A percentile compares a stretch with the other conserved stretches of the same genome.
phyloP scores from a whole-genome alignment of 1,284 basidiomycete species.

The Vanrija humicola region DNA sequence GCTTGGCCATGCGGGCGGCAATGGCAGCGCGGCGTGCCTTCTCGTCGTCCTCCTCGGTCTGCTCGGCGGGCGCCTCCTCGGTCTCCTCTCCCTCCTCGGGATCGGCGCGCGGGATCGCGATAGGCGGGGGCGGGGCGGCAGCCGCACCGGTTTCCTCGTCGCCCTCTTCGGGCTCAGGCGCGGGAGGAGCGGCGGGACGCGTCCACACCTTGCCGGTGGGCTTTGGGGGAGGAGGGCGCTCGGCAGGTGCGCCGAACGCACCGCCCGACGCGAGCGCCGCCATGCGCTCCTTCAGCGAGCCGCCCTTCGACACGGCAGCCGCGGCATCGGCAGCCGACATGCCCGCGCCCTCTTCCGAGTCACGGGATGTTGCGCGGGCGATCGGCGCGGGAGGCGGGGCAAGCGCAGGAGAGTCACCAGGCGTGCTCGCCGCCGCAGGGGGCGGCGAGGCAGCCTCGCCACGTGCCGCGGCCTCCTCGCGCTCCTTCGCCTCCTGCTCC shows the following conservation, averaged over 20 bases:
- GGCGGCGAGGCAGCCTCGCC: constrained; percentile 3
- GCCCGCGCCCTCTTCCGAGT: constrained; percentile 27
- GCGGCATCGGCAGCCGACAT: constrained; percentile 82
- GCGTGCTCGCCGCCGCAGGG: constrained; percentile 3
- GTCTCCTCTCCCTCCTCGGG: constrained; percentile 29
- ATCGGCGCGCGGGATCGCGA: not conserved
- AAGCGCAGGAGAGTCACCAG: constrained; percentile 3
- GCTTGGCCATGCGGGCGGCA: constrained; percentile 52
- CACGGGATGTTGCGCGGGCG: not conserved
- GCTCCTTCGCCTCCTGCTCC: constrained; percentile 46
- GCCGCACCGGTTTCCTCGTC: constrained; percentile 46
- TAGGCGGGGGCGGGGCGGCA: constrained; percentile 3
- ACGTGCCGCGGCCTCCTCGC: constrained; percentile 17
- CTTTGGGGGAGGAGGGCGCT: constrained; percentile 54
- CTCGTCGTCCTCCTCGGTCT: constrained; percentile 47
- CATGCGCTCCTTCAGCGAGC: constrained; percentile 85
- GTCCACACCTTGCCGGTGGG: constrained; percentile 66
- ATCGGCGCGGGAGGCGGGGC: constrained; percentile 1
- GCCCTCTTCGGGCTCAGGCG: constrained; percentile 46
- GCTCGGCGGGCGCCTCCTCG: constrained; percentile 40
- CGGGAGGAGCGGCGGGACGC: constrained; percentile 51
- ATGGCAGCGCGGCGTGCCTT: constrained; percentile 50
- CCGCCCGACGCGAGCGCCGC: constrained; percentile 74
- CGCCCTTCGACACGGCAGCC: constrained; percentile 63
- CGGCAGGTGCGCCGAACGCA: constrained; percentile 60